Percentiles rank a stretch among this genome's conserved stretches.
Evolutionary conservation across 148 eudicot species (phyloP).

Genomic region (Oxyria digyna): DNA sequence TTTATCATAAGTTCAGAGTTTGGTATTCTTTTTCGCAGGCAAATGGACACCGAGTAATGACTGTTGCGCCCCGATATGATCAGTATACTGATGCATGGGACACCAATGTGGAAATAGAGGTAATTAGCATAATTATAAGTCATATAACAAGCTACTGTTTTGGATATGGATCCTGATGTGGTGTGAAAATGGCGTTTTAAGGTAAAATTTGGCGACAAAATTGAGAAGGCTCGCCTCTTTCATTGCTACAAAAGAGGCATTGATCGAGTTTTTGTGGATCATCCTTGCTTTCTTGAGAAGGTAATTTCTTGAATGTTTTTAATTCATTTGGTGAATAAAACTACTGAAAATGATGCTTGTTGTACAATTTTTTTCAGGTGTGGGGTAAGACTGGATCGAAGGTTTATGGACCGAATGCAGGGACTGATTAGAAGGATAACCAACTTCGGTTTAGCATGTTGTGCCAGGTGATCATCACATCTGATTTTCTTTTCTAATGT

Average conservation of each 20-base stretch:
- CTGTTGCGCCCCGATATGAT: conserved; percentile 68
- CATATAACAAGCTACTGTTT: background rate
- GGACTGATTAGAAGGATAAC: conserved; percentile 64
- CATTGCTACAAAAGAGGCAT: conserved; percentile 57
- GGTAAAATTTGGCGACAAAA: conserved; percentile 41
- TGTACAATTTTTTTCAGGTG: conserved; percentile 33
- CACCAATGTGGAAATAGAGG: conserved; percentile 53
- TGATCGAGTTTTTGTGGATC: conserved; percentile 51
- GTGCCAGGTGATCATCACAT: conserved; percentile 71
- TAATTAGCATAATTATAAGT: conserved; percentile 8
- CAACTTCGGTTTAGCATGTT: conserved; percentile 68
- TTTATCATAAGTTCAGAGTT: background rate
- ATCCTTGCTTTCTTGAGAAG: conserved; percentile 45
- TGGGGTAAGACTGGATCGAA: conserved; percentile 92
- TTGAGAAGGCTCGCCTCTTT: conserved; percentile 36
- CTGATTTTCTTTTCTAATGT: background rate
- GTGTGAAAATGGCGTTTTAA: conserved; percentile 12
- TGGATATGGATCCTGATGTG: background rate
- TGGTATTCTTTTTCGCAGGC: conserved; percentile 23
- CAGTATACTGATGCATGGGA: conserved; percentile 93
- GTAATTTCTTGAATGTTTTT: too few species aligned
- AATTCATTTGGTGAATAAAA: background rate
- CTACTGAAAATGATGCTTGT: background rate
- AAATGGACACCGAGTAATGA: conserved; percentile 69
- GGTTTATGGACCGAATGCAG: conserved; percentile 79